Conservation (phyloP, 371 early-diverging fungal species). For the Syncephalis plumigaleata region DNA sequence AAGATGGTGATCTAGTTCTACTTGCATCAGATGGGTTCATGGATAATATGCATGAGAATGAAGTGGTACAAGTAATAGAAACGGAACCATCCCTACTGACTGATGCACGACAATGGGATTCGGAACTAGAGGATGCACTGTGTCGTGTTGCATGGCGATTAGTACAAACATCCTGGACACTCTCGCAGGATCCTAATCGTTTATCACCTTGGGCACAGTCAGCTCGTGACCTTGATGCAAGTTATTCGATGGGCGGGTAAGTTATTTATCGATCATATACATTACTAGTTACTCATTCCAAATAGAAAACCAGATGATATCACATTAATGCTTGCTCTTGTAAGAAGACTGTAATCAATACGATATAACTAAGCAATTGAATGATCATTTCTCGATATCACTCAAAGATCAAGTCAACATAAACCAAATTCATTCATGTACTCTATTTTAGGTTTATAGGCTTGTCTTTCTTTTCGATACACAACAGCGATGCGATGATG, state of each 20-base stretch:
- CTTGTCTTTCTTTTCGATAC: too few species aligned
- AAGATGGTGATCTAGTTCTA: slow-evolving; percentile 45
- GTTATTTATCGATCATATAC: not conserved
- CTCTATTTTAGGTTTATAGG: too few species aligned
- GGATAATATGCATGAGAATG: slow-evolving; percentile 47
- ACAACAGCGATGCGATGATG: too few species aligned
- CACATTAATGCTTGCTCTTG: slow-evolving; percentile 20
- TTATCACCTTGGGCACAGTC: slow-evolving; percentile 7
- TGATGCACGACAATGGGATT: slow-evolving; percentile 10
- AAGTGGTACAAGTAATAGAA: slow-evolving; percentile 26
- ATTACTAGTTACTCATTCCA: not conserved
- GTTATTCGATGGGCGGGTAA: slow-evolving; percentile 14
- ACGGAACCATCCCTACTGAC: too few species aligned
- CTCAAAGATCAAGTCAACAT: too few species aligned
- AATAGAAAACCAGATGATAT: slow-evolving; percentile 22
- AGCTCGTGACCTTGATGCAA: slow-evolving; percentile 5
- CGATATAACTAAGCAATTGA: too few species aligned
- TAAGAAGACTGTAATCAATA: slow-evolving; percentile 2
- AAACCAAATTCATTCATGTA: too few species aligned
- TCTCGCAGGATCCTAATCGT: slow-evolving; percentile 3
- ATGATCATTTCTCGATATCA: too few species aligned
- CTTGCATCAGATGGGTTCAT: slow-evolving; percentile 52
- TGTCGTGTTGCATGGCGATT: slow-evolving; percentile 26
- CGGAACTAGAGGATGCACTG: slow-evolving; percentile 6
- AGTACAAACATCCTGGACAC: too few species aligned